Evolutionary conservation across 164 flowering plant species (phyloP).

Genomic region (Euptelea pleiosperma): DNA sequence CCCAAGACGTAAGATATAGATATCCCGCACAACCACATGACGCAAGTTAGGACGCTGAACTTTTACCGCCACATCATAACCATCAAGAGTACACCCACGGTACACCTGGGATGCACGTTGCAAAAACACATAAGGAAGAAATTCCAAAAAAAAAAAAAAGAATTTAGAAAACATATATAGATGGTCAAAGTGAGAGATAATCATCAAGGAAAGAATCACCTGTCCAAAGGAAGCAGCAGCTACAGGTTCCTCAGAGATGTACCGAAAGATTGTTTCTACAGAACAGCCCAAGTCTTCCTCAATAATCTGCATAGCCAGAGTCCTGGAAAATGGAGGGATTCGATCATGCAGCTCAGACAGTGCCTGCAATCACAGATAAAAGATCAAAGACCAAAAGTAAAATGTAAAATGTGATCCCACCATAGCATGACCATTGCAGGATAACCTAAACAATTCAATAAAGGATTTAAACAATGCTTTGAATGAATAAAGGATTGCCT

Average conservation of each 20-base stretch:
- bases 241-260: slow-evolving; percentile 82
- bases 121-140: slow-evolving; percentile 10
- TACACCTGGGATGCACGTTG: slow-evolving; percentile 56
- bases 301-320: slow-evolving; percentile 75
- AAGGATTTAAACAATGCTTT: too few relatives aligned
- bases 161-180: background rate
- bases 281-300: slow-evolving; percentile 92
- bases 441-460: background rate
- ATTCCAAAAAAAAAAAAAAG: background rate
- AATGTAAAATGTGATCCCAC: slow-evolving; percentile 4
- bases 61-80: slow-evolving; percentile 79
- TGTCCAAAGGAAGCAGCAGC: slow-evolving; percentile 99
- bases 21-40: slow-evolving; percentile 83
- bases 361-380: slow-evolving; percentile 63
- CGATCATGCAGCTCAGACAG: slow-evolving; percentile 87
- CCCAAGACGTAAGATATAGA: slow-evolving; percentile 90
- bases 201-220: slow-evolving; percentile 36
- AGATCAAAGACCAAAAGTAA: slow-evolving; percentile 16
- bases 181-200: background rate
- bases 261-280: slow-evolving; percentile 48
- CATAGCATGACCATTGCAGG: background rate
- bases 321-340: slow-evolving; percentile 89
- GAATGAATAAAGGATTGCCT: too few relatives aligned
- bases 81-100: slow-evolving; percentile 66
- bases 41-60: slow-evolving; percentile 94